phyloP scores from a whole-genome alignment of 2,329 filamentous ascomycete genomes.

The Fusarium irregulare region DNA sequence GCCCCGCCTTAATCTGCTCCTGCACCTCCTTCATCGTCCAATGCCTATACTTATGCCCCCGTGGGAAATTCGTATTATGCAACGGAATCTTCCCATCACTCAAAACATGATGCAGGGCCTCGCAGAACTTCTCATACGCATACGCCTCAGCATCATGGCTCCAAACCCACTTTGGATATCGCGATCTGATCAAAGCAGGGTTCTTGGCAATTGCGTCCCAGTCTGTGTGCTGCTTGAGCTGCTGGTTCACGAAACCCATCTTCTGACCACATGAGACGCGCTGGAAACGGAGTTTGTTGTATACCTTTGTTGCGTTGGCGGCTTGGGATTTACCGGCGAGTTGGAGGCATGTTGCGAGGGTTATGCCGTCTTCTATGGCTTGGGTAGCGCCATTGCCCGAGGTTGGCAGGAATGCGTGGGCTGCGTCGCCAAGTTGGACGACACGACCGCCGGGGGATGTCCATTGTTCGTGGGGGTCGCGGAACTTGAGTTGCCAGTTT shows the following conservation, averaged over 20 bases:
- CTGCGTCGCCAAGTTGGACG: conserved; percentile 30
- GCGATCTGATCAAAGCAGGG: conserved; percentile 19
- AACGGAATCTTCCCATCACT: conserved; percentile 28
- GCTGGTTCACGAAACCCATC: conserved; percentile 31
- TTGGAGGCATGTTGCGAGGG: conserved; percentile 25
- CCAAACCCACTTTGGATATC: conserved; percentile 32
- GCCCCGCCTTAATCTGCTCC: conserved; percentile 26
- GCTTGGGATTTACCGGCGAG: conserved; percentile 17
- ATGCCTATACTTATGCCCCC: conserved; percentile 29
- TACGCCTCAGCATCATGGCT: conserved; percentile 32
- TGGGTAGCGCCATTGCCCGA: conserved; percentile 32
- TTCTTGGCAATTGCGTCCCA: conserved; percentile 35
- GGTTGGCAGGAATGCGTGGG: conserved; percentile 27
- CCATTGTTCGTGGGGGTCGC: conserved; percentile 35
- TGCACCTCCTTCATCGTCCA: conserved; percentile 36
- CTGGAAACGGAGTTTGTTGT: conserved; percentile 30
- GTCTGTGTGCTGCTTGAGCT: conserved; percentile 33
- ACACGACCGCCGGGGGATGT: conserved; percentile 29
- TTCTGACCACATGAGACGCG: conserved; percentile 19
- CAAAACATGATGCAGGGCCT: conserved; percentile 24
- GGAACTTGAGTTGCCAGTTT: conserved; percentile 35
- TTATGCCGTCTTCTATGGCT: conserved; percentile 30
- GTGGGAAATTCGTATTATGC: conserved; percentile 26
- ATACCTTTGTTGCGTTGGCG: conserved; percentile 13
- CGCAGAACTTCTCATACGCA: conserved; percentile 34